Evolutionary conservation across 345 rosid genomes (phyloP).

Genomic region (Gossypium raimondii): DNA sequence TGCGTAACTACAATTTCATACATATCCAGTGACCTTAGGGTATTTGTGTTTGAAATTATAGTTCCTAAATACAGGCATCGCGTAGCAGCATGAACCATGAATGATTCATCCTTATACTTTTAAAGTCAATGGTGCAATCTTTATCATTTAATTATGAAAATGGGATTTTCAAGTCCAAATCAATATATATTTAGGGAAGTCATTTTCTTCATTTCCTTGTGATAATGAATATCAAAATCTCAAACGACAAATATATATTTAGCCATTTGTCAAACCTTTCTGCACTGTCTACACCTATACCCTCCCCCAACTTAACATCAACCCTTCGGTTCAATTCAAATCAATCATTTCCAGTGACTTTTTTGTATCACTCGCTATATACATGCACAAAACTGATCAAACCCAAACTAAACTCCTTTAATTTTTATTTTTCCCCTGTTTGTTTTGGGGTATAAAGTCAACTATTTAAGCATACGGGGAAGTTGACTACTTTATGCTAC

Average conservation of each 20-base stretch:
- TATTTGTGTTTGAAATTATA: not conserved
- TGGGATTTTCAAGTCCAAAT: not conserved
- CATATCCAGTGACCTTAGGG: too few relatives aligned
- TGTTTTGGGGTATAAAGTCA: not conserved
- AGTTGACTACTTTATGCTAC: not conserved
- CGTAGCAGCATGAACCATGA: not conserved
- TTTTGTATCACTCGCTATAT: too few relatives aligned
- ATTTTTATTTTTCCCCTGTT: too few relatives aligned
- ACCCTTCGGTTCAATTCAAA: not conserved
- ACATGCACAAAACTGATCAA: too few relatives aligned
- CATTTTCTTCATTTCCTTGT: not conserved
- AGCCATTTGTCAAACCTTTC: slow-evolving; percentile 11
- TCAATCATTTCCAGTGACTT: not conserved
- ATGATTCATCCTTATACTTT: not conserved
- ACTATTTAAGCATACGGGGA: not conserved
- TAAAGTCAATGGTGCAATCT: not conserved
- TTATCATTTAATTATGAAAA: not conserved
- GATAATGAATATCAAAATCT: not conserved
- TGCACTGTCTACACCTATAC: slow-evolving; percentile 1
- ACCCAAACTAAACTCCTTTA: too few relatives aligned
- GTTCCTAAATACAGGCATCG: not conserved
- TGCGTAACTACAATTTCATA: too few relatives aligned
- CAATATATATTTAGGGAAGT: not conserved
- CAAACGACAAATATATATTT: not conserved
- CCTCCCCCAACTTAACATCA: not conserved